Evolutionary conservation across 2,329 filamentous ascomycete species (phyloP).

Genomic region (Botryotinia globosa): DNA sequence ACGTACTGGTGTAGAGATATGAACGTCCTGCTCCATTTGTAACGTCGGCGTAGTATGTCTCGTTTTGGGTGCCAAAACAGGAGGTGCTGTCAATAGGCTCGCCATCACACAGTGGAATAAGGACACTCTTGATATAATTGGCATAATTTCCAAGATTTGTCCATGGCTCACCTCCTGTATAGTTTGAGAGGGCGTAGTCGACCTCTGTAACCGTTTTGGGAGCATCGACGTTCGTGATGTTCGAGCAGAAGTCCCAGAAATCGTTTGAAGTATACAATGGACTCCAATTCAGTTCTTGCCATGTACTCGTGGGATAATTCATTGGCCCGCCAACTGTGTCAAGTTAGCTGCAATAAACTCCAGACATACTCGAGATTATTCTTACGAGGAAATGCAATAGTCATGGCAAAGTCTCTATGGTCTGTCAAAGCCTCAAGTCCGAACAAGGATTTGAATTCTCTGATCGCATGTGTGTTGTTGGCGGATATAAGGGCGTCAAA

Average conservation of each 20-base stretch:
- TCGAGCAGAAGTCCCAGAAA: conserved; percentile 53
- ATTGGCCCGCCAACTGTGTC: conserved; percentile 44
- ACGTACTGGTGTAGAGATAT: conserved; percentile 48
- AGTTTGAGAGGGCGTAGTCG: conserved; percentile 47
- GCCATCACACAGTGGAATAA: conserved; percentile 44
- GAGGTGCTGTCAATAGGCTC: conserved; percentile 44
- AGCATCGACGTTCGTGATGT: conserved; percentile 48
- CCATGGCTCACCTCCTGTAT: conserved; percentile 50
- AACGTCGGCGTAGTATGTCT: conserved; percentile 45
- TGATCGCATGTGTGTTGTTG: conserved; percentile 44
- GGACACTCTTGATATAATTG: conserved; percentile 48
- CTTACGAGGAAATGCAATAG: conserved; percentile 45
- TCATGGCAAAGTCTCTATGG: conserved; percentile 47
- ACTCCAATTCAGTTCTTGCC: conserved; percentile 54
- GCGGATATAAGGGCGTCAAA: conserved; percentile 47
- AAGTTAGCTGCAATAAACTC: conserved; percentile 9
- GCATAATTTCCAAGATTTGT: conserved; percentile 51
- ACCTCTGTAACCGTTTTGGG: conserved; percentile 45
- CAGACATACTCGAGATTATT: neutral
- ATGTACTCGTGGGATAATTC: conserved; percentile 50
- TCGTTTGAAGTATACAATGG: conserved; percentile 43
- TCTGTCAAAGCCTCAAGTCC: conserved; percentile 46
- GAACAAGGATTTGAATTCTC: conserved; percentile 48
- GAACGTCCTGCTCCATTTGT: conserved; percentile 44
- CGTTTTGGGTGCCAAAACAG: conserved; percentile 45